Evolutionary conservation across 306 rosid genomes (phyloP).

Genomic region (Trifolium subterraneum): DNA sequence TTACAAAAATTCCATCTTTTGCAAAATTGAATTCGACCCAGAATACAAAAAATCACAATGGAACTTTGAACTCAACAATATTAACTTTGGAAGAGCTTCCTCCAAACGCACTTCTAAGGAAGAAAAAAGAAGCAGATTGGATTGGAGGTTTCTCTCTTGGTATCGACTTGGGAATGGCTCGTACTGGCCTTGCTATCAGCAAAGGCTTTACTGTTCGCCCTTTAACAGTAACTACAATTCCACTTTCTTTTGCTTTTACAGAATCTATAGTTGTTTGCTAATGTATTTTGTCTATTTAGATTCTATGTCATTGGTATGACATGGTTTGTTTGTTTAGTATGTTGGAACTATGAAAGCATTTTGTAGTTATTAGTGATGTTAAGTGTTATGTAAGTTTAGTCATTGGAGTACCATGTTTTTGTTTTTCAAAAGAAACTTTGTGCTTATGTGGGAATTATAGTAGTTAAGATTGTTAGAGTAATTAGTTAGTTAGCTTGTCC

Average conservation of each 20-base stretch:
- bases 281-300: background rate
- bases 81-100: conserved; percentile 58
- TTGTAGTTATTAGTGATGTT: background rate
- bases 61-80: conserved; percentile 29
- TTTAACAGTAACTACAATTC: conserved; percentile 54
- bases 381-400: background rate
- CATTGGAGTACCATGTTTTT: conserved; percentile 8
- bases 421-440: background rate
- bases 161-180: conserved; percentile 79
- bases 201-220: conserved; percentile 87
- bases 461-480: no score
- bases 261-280: background rate
- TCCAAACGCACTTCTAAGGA: conserved; percentile 78
- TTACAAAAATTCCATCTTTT: conserved; percentile 15
- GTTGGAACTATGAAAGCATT: background rate
- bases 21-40: conserved; percentile 9
- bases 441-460: no score
- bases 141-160: conserved; percentile 92
- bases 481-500: no score
- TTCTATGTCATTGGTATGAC: background rate
- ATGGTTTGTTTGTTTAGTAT: background rate
- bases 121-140: conserved; percentile 65
- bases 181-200: conserved; percentile 88
- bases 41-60: background rate
- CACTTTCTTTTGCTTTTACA: background rate